These are phyloP conservation scores for Lonicera japonica DNA, from an alignment of 129 eudicot genomes.

Conservation along the genomic window DNA sequence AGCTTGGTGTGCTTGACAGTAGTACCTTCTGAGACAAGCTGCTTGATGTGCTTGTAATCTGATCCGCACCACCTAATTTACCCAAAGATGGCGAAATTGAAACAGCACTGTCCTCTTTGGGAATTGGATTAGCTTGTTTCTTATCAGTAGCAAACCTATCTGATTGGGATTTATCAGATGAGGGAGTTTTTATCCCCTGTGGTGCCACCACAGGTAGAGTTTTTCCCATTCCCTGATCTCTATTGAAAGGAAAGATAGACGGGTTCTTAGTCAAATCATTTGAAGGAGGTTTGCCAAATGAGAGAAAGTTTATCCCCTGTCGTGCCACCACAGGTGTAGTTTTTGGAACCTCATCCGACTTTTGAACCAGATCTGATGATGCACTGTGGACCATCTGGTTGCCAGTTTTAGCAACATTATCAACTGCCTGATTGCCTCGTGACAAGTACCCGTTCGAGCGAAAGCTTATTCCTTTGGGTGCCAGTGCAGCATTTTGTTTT, in stretches of 20 bases:
- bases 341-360: constrained; percentile 15
- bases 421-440: constrained; percentile 19
- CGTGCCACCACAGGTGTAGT: constrained; percentile 28
- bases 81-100: constrained; percentile 1
- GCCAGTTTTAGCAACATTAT: constrained; percentile 14
- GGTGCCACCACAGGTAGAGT: constrained; percentile 5
- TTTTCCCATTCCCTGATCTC: constrained; percentile 13
- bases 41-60: neutral
- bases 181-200: constrained; percentile 7
- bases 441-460: constrained; percentile 29
- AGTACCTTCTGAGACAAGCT: constrained; percentile 31
- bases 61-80: neutral
- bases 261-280: constrained; percentile 11
- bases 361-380: constrained; percentile 17
- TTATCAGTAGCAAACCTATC: neutral
- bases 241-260: constrained; percentile 11
- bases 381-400: neutral
- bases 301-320: constrained; percentile 53
- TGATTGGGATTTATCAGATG: constrained; percentile 11
- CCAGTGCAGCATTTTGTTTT: constrained; percentile 20
- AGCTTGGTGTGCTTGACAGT: constrained; percentile 39
- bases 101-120: neutral
- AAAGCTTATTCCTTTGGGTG: constrained; percentile 56
- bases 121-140: neutral
- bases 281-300: constrained; percentile 34